A percentile compares a stretch with the other conserved stretches of the same genome.
These are phyloP conservation scores for slime mould (Dictyostelium discoideum) DNA, from an alignment of 78 protist species.

Conservation along the genomic window dicty_2.7 NC_007089.4:1767001-1767500, in stretches of 20 bases:
- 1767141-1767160: not conserved
- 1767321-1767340: not conserved
- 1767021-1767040: conserved; percentile 8
- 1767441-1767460: not conserved
- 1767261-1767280: no score
- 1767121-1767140: no score
- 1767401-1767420: not conserved
- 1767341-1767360: not conserved
- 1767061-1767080: conserved; percentile 64
- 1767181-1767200: no score
- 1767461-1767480: not conserved
- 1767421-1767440: not conserved
- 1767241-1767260: no score
- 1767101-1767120: not conserved
- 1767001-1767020: conserved; percentile 63
- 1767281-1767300: no score
- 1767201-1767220: no score
- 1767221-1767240: no score
- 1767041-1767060: conserved; percentile 54
- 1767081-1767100: conserved; percentile 18
- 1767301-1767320: not conserved
- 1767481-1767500: not conserved
- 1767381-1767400: not conserved
- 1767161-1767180: not conserved
- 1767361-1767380: not conserved